Percentiles rank a stretch among this genome's conserved stretches.
Conservation (phyloP, 2,329 filamentous ascomycete genomes). For the Xylariaceae sp. region DNA sequence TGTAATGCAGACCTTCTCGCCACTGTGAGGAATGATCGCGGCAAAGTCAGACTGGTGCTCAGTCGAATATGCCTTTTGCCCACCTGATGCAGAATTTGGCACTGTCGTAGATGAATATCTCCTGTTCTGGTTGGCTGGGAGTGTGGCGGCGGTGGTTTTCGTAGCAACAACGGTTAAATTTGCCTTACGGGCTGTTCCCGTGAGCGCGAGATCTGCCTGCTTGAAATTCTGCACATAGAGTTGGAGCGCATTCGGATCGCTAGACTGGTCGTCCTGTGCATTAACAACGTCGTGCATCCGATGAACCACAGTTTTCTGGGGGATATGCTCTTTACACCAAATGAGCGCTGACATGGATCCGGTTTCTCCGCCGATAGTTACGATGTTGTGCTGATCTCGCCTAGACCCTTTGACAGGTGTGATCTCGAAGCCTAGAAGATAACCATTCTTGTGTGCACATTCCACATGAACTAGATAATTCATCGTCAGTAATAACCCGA, state of each 20-base stretch:
- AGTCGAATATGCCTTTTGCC: conserved; percentile 33
- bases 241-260: conserved; percentile 71
- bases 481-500: conserved; percentile 45
- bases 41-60: conserved; percentile 37
- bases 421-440: conserved; percentile 88
- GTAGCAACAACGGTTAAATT: conserved; percentile 73
- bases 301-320: conserved; percentile 75
- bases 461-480: conserved; percentile 74
- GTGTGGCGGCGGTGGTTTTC: conserved; percentile 55
- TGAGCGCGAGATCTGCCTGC: conserved; percentile 88
- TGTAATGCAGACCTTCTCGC: conserved; percentile 65
- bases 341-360: conserved; percentile 85
- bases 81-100: conserved; percentile 33
- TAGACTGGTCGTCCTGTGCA: conserved; percentile 46
- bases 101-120: conserved; percentile 61
- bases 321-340: conserved; percentile 90
- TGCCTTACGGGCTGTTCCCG: conserved; percentile 91
- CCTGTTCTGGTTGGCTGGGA: conserved; percentile 51
- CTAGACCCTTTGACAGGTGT: conserved; percentile 87
- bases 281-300: conserved; percentile 77
- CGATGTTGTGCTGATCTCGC: conserved; percentile 78
- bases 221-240: conserved; percentile 90
- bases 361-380: conserved; percentile 79
- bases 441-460: conserved; percentile 84
- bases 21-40: conserved; percentile 43